Conservation (phyloP, 2,329 filamentous ascomycete genomes). For the Thelonectria rubi region DNA sequence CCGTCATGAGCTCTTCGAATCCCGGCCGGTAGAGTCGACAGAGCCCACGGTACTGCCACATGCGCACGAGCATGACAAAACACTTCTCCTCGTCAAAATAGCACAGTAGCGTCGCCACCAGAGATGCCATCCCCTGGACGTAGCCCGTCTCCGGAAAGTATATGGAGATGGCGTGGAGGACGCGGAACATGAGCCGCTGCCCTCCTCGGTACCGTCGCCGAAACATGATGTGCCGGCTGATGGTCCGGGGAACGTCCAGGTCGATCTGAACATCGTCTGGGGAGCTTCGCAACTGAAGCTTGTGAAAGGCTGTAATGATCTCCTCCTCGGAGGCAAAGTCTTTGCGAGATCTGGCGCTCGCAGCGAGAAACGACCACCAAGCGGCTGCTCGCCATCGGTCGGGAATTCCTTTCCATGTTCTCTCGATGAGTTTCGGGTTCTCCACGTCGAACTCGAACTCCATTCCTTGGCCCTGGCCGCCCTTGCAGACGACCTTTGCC, state of each 20-base stretch:
- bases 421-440: constrained; percentile 85
- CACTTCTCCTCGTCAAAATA: constrained; percentile 96
- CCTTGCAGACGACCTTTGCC: constrained; percentile 65
- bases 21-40: constrained; percentile 84
- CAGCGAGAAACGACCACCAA: constrained; percentile 91
- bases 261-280: constrained; percentile 97
- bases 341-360: constrained; percentile 75
- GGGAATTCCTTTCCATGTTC: constrained; percentile 98
- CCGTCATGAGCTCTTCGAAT: constrained; percentile 87
- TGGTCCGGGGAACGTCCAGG: constrained; percentile 93
- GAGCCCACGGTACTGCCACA: constrained; percentile 90
- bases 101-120: constrained; percentile 90
- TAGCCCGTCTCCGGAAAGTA: constrained; percentile 94
- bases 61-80: constrained; percentile 95
- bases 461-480: constrained; percentile 62
- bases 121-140: constrained; percentile 95
- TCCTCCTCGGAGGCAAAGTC: constrained; percentile 71
- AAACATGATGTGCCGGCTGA: constrained; percentile 98
- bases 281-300: constrained; percentile 76
- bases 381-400: constrained; percentile 93
- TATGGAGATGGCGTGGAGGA: constrained; percentile 89
- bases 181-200: constrained; percentile 89
- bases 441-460: constrained; percentile 80
- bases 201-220: constrained; percentile 89
- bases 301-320: constrained; percentile 76